Conservation (phyloP, 176 grass and related monocot genomes). For the Cenchrus purpureus region DNA sequence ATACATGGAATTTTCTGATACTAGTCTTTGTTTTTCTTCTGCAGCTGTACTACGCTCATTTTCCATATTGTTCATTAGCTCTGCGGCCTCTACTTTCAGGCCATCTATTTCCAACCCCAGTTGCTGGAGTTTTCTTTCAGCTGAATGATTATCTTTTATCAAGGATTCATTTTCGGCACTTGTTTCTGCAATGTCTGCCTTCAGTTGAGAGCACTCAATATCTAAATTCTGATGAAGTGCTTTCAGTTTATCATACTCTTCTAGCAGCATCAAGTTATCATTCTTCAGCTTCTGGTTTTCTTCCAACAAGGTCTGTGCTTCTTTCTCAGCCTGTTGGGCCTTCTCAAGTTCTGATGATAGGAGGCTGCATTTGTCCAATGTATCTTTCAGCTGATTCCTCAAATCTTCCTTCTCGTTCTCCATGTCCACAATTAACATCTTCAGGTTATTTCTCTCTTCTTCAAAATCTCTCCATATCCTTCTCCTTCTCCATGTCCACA, state of each 20-base stretch:
- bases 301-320: slow-evolving; percentile 44
- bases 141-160: slow-evolving; percentile 42
- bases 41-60: slow-evolving; percentile 36
- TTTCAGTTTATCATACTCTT: slow-evolving; percentile 52
- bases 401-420: slow-evolving; percentile 44
- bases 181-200: slow-evolving; percentile 37
- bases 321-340: slow-evolving; percentile 41
- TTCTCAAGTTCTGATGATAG: slow-evolving; percentile 54
- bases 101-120: slow-evolving; percentile 40
- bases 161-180: slow-evolving; percentile 58
- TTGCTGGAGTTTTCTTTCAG: slow-evolving; percentile 50
- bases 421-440: slow-evolving; percentile 42
- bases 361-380: slow-evolving; percentile 31
- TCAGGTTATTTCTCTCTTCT: slow-evolving; percentile 22
- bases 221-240: slow-evolving; percentile 46
- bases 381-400: slow-evolving; percentile 47
- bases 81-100: slow-evolving; percentile 53
- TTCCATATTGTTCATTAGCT: slow-evolving; percentile 42
- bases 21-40: slow-evolving; percentile 52
- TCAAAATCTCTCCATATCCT: too few relatives aligned
- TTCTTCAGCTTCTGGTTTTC: slow-evolving; percentile 66
- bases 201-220: slow-evolving; percentile 48
- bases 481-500: too few relatives aligned
- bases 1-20: slow-evolving; percentile 44
- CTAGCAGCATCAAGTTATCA: slow-evolving; percentile 49